Evolutionary conservation across 495 filamentous ascomycete genomes (phyloP).

Genomic region (Schizothecium vesticola): DNA sequence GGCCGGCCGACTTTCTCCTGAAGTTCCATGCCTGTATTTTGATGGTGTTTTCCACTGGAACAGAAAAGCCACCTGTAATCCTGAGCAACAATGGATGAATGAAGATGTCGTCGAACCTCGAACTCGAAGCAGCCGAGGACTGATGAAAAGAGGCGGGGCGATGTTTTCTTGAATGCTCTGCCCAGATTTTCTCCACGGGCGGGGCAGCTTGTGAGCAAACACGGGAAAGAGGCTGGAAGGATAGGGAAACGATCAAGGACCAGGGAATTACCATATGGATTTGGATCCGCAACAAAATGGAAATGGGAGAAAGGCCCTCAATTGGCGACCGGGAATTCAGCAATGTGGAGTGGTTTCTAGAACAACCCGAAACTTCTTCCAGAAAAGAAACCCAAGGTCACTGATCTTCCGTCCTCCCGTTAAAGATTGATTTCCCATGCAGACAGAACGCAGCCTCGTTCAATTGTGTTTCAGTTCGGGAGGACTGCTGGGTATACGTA

Average conservation of each 20-base stretch:
- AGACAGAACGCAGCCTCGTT: background rate
- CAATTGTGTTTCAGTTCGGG: background rate
- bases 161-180: background rate
- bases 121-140: background rate
- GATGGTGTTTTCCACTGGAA: background rate
- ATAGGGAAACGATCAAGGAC: background rate
- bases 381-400: background rate
- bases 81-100: background rate
- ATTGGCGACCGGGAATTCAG: background rate
- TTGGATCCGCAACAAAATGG: background rate
- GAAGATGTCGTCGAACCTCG: background rate
- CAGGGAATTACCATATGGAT: background rate
- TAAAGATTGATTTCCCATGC: background rate
- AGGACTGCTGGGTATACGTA: too few species aligned
- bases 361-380: background rate
- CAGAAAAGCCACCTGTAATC: background rate
- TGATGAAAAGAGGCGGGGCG: background rate
- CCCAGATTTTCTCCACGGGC: background rate
- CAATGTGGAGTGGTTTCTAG: background rate
- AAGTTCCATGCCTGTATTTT: constrained; percentile 14
- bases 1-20: constrained; percentile 19
- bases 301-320: background rate
- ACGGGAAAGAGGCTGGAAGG: background rate
- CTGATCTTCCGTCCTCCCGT: background rate
- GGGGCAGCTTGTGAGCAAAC: background rate